Percentiles rank a stretch among this genome's conserved stretches.
Conservation (phyloP, 2,329 filamentous ascomycete species). For the Colletotrichum tofieldiae region DNA sequence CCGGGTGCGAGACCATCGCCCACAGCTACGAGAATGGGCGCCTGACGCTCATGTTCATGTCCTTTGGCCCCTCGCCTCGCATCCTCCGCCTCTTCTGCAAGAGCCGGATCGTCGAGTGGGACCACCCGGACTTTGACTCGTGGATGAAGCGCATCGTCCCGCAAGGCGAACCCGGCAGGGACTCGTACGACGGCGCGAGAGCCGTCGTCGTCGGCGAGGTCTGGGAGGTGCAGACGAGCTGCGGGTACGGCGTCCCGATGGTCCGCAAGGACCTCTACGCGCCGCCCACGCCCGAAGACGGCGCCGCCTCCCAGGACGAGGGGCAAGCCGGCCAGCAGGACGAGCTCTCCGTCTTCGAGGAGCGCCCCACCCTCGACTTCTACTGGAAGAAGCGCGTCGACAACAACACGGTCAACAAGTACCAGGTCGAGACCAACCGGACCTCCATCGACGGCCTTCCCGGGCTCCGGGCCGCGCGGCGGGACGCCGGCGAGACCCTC, state of each 20-base stretch:
- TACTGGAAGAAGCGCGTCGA: constrained; percentile 66
- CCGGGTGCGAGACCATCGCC: constrained; percentile 82
- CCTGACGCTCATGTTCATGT: constrained; percentile 82
- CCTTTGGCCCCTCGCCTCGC: constrained; percentile 71
- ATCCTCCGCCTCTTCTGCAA: constrained; percentile 77
- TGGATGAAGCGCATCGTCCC: constrained; percentile 62
- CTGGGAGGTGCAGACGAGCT: constrained; percentile 77
- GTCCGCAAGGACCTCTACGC: constrained; percentile 60
- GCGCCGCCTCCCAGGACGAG: constrained; percentile 40
- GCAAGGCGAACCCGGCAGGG: constrained; percentile 48
- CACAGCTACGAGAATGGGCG: constrained; percentile 85
- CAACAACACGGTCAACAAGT: constrained; percentile 66
- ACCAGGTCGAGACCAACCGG: constrained; percentile 70
- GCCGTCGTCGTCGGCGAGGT: constrained; percentile 75
- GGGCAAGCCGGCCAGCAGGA: constrained; percentile 46
- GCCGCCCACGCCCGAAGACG: constrained; percentile 43
- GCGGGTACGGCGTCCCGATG: constrained; percentile 75
- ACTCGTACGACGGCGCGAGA: constrained; percentile 64
- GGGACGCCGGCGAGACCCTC: constrained; percentile 63
- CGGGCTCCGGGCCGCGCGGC: constrained; percentile 68
- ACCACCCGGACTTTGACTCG: constrained; percentile 63
- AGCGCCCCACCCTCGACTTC: constrained; percentile 69
- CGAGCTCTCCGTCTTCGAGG: constrained; percentile 63
- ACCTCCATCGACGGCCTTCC: constrained; percentile 72
- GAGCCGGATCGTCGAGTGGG: constrained; percentile 73